Conservation (phyloP, 345 rosid species). For the Cardamine resedifolia region DNA sequence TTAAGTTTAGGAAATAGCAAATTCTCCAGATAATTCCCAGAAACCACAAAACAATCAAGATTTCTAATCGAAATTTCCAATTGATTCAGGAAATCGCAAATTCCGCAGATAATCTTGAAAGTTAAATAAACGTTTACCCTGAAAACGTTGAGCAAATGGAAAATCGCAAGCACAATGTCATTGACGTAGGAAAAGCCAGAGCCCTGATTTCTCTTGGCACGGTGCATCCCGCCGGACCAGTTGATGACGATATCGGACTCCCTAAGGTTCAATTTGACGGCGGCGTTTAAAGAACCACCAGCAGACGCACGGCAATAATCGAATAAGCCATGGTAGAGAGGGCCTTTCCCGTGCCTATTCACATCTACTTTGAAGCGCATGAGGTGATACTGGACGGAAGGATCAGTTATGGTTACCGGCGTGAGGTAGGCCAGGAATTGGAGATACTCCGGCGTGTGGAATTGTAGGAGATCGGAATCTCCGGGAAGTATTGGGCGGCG, state of each 20-base stretch:
- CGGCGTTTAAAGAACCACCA: conserved; percentile 83
- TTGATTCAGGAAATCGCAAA: too few relatives aligned
- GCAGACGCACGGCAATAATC: conserved; percentile 72
- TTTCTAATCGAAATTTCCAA: too few relatives aligned
- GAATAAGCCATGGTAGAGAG: conserved; percentile 66
- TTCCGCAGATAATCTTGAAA: too few relatives aligned
- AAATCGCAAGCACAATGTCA: conserved; percentile 79
- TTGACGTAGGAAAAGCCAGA: conserved; percentile 76
- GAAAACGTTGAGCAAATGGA: conserved; percentile 74
- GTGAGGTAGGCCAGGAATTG: conserved; percentile 58
- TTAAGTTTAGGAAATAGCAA: neutral
- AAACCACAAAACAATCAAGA: neutral
- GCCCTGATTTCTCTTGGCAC: conserved; percentile 77
- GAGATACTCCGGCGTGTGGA: conserved; percentile 74
- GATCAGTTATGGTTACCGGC: conserved; percentile 50
- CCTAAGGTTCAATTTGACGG: conserved; percentile 64
- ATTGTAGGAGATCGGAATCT: conserved; percentile 49
- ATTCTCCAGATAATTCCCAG: neutral
- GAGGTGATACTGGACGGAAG: conserved; percentile 1
- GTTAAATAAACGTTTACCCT: conserved; percentile 40
- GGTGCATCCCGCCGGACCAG: conserved; percentile 87
- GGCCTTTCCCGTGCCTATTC: neutral
- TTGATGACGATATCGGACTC: conserved; percentile 81
- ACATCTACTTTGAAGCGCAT: conserved; percentile 21
- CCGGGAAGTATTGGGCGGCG: conserved; percentile 65